A percentile compares a stretch with the other conserved stretches of the same genome.
Conservation (phyloP, 1,284 basidiomycete genomes). For the Ustilago crameri region DNA sequence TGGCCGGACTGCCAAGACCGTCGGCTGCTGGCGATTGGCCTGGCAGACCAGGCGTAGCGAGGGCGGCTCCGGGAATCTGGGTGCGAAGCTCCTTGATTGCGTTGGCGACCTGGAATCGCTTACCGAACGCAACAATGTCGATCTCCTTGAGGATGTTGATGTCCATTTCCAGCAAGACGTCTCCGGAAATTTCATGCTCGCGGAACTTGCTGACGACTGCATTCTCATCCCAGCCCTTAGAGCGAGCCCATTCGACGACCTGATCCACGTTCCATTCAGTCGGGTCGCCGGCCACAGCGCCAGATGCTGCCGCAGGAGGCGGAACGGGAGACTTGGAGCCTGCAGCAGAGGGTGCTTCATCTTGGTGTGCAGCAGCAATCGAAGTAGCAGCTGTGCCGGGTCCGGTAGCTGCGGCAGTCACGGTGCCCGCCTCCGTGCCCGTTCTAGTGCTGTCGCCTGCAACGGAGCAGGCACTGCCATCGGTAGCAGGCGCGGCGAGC, state of each 20-base stretch:
- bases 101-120: conserved; percentile 90
- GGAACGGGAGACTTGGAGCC: conserved; percentile 11
- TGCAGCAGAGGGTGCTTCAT: conserved; percentile 33
- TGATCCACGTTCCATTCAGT: conserved; percentile 87
- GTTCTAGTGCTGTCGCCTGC: conserved; percentile 35
- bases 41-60: conserved; percentile 16
- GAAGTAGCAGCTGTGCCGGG: conserved; percentile 52
- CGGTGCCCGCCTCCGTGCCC: conserved; percentile 22
- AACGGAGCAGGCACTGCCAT: conserved; percentile 34
- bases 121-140: conserved; percentile 92
- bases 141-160: conserved; percentile 94
- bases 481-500: conserved; percentile 11
- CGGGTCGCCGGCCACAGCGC: conserved; percentile 69
- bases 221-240: conserved; percentile 84
- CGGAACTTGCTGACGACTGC: conserved; percentile 82
- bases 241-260: conserved; percentile 87
- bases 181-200: conserved; percentile 93
- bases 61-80: conserved; percentile 26
- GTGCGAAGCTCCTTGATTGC: conserved; percentile 86
- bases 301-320: conserved; percentile 2
- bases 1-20: conserved; percentile 39
- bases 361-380: conserved; percentile 60
- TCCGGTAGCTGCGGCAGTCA: conserved; percentile 23
- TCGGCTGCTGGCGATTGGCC: conserved; percentile 17
- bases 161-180: conserved; percentile 93